Evolutionary conservation across 345 rosid species (phyloP), one percentile per base, ranked within the genome.

Genomic region (Brassica incana): DNA sequence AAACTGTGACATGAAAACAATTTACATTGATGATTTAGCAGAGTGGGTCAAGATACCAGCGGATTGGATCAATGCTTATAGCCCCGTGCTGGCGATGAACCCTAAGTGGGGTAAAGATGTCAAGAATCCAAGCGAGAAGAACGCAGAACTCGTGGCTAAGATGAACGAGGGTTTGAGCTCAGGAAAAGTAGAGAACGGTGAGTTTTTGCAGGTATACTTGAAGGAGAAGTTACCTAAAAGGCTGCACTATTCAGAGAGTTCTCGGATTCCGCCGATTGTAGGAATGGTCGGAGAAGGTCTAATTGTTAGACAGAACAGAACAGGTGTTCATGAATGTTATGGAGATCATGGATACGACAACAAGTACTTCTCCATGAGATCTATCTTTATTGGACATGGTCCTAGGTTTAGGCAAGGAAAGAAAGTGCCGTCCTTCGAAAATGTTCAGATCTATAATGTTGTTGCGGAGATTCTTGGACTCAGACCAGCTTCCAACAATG

Each of bases 341-440:
- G 98, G 98, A 74, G 83, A 90, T 4, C 97, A 94, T 73, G 98
- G 98, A 6, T 94, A 94, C 77, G 96, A 94, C 82, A 94, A 90
- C 72, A 84, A 86, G 30, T 5, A 88, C 75, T 94, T 92, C 88
- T 94, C 98, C 18, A 92, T 92, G 98, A 92, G 98, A 80, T 80
- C 90, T 25, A 90, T 94, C 77, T 94, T 92, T 78, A 86, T 94
- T 40, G 98, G 92, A 62, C 93, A 92, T 66, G 98, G 97, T 76
- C 92, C 97, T 40, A 85, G 85, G 83, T 94, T 94, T 76, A 85
- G 85, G 1, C 83, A 85, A 56, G 93, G 97, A 8, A 75, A 58
- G 83, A 94, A 90, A 85, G 92, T 94, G 71, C 96, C 97, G 0
- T 94, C 97, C 32, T 94, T 94, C 60, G 97, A 94, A 84, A 94